A percentile compares a stretch with the other conserved stretches of the same genome.
phyloP scores from a whole-genome alignment of 805 yeast species.

The Pichia exigua region DNA sequence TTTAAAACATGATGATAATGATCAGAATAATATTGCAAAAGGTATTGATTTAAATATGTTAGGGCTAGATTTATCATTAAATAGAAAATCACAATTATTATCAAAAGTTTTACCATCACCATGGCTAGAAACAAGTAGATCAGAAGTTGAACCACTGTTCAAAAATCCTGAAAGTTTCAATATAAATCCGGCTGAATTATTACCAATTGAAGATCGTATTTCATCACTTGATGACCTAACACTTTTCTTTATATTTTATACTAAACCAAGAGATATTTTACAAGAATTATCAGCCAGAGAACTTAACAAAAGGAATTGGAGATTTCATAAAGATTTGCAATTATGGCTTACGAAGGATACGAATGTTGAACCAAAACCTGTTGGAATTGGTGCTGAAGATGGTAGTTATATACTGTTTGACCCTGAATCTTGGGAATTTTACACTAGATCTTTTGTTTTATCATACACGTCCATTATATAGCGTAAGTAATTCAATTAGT shows the following conservation, averaged over 20 bases:
- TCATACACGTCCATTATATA: constrained; percentile 34
- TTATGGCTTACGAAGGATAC: constrained; percentile 97
- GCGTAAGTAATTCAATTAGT: neutral
- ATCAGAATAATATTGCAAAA: constrained; percentile 56
- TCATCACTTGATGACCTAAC: constrained; percentile 81
- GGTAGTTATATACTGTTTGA: constrained; percentile 94
- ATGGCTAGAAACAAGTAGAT: constrained; percentile 87
- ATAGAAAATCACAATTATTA: constrained; percentile 34
- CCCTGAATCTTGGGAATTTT: constrained; percentile 93
- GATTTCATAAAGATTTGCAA: constrained; percentile 91
- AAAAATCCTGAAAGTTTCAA: constrained; percentile 52
- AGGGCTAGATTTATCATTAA: constrained; percentile 51
- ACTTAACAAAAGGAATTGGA: constrained; percentile 88
- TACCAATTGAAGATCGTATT: constrained; percentile 33
- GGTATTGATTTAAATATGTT: constrained; percentile 67
- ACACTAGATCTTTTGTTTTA: constrained; percentile 58
- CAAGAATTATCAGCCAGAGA: constrained; percentile 94
- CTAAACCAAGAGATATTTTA: constrained; percentile 84
- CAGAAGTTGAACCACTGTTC: constrained; percentile 83
- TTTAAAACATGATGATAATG: constrained; percentile 54
- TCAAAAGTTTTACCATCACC: constrained; percentile 77
- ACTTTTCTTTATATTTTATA: constrained; percentile 84
- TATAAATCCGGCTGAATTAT: constrained; percentile 17
- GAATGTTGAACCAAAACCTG: constrained; percentile 63
- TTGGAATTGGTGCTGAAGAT: constrained; percentile 75